Conservation (phyloP, 768 basidiomycete species). For the Neoboletus subvelutipes region DNA sequence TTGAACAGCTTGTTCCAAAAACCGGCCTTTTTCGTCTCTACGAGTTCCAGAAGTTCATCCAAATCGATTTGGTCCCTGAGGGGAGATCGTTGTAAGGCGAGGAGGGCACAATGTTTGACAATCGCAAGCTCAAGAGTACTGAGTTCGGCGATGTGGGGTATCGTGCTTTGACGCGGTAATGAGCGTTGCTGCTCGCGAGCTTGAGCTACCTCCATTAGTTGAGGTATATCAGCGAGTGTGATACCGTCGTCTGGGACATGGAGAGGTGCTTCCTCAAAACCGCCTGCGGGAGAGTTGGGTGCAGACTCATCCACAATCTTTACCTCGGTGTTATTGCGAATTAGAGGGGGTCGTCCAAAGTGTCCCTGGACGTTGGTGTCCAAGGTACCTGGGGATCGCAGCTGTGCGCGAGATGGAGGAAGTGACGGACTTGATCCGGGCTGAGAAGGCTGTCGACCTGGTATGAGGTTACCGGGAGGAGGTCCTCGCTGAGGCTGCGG, state of each 20-base stretch:
- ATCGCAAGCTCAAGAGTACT: slow-evolving; percentile 83
- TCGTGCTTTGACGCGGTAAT: slow-evolving; percentile 71
- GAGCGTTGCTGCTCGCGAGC: slow-evolving; percentile 87
- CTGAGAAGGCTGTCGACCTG: slow-evolving; percentile 37
- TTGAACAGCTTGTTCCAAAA: slow-evolving; percentile 99
- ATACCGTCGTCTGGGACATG: slow-evolving; percentile 72
- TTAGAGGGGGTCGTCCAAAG: slow-evolving; percentile 61
- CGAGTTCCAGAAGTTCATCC: slow-evolving; percentile 90
- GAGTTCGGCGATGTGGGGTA: slow-evolving; percentile 82
- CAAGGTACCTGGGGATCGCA: slow-evolving; percentile 39
- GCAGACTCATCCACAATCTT: slow-evolving; percentile 84
- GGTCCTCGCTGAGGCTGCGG: slow-evolving; percentile 42
- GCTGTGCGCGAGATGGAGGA: slow-evolving; percentile 37
- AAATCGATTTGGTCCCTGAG: slow-evolving; percentile 82
- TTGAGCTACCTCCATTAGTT: slow-evolving; percentile 89
- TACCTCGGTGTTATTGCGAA: slow-evolving; percentile 80
- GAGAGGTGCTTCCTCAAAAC: slow-evolving; percentile 39
- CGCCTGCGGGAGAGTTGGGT: slow-evolving; percentile 67
- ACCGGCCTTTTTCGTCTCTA: slow-evolving; percentile 88
- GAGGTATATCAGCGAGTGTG: slow-evolving; percentile 92
- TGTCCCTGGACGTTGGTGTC: slow-evolving; percentile 44
- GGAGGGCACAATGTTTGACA: slow-evolving; percentile 87
- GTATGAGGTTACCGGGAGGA: slow-evolving; percentile 35
- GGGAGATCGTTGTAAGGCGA: slow-evolving; percentile 74
- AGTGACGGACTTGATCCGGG: slow-evolving; percentile 32